Evolutionary conservation across 176 grass and related monocot genomes (phyloP).

Genomic region (Dendrocalamus sinicus): DNA sequence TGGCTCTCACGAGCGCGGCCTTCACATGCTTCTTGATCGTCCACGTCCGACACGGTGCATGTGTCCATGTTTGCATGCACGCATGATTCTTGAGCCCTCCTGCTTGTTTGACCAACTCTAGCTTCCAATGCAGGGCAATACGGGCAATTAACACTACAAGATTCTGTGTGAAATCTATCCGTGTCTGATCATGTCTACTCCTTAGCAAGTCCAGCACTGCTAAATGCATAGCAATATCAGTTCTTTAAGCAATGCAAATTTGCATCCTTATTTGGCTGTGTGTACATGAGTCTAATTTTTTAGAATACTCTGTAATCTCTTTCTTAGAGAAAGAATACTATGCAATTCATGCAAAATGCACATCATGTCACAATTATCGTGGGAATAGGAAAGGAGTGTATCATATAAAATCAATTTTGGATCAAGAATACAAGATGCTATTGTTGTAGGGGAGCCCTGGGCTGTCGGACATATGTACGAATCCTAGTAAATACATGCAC

Average conservation of each 20-base stretch:
- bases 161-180: not conserved
- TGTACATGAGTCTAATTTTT: not conserved
- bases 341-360: not conserved
- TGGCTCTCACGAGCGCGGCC: slow-evolving; percentile 64
- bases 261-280: not conserved
- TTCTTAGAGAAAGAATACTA: not conserved
- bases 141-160: not conserved
- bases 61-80: slow-evolving; percentile 21
- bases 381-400: not conserved
- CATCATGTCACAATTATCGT: not conserved
- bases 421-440: not conserved
- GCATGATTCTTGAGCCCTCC: slow-evolving; percentile 27
- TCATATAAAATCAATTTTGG: not conserved
- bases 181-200: not conserved
- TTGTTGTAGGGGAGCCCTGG: no score
- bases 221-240: not conserved
- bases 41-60: slow-evolving; percentile 45
- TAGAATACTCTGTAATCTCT: not conserved
- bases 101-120: slow-evolving; percentile 31
- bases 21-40: slow-evolving; percentile 62
- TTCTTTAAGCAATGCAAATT: not conserved
- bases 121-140: not conserved
- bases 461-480: no score
- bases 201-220: no score
- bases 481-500: no score